Conservation (phyloP, 768 basidiomycete genomes). For the Galerina marginata region DNA sequence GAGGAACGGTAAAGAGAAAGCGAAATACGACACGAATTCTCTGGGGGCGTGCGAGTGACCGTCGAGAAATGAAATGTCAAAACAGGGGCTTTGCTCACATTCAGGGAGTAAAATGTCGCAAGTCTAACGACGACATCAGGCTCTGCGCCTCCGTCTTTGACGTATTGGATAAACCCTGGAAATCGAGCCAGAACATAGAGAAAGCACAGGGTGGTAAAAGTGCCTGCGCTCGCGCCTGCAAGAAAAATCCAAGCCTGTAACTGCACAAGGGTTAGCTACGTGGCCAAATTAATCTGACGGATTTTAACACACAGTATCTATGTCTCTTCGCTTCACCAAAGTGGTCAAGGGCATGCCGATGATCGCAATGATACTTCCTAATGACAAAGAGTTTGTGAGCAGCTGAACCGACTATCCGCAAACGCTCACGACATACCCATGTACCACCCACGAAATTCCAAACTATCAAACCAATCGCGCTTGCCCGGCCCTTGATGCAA, state of each 20-base stretch:
- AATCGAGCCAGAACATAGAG: constrained; percentile 75
- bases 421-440: constrained; percentile 48
- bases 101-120: constrained; percentile 76
- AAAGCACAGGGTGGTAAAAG: constrained; percentile 70
- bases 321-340: constrained; percentile 58
- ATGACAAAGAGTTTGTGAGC: background rate
- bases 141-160: constrained; percentile 76
- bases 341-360: constrained; percentile 77
- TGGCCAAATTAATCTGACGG: background rate
- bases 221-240: constrained; percentile 69
- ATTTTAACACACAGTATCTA: constrained; percentile 44
- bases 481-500: constrained; percentile 75
- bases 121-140: constrained; percentile 77
- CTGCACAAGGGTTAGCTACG: constrained; percentile 37
- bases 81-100: constrained; percentile 52
- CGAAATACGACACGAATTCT: constrained; percentile 75
- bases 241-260: constrained; percentile 79
- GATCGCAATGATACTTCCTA: constrained; percentile 69
- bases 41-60: constrained; percentile 38
- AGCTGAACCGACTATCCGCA: constrained; percentile 2
- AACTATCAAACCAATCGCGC: constrained; percentile 79
- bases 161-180: constrained; percentile 69
- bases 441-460: constrained; percentile 79
- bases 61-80: constrained; percentile 7
- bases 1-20: constrained; percentile 72